These are phyloP conservation scores for Carex scoparia DNA, from an alignment of 176 grass and related monocot species.

Conservation along the genomic window DNA sequence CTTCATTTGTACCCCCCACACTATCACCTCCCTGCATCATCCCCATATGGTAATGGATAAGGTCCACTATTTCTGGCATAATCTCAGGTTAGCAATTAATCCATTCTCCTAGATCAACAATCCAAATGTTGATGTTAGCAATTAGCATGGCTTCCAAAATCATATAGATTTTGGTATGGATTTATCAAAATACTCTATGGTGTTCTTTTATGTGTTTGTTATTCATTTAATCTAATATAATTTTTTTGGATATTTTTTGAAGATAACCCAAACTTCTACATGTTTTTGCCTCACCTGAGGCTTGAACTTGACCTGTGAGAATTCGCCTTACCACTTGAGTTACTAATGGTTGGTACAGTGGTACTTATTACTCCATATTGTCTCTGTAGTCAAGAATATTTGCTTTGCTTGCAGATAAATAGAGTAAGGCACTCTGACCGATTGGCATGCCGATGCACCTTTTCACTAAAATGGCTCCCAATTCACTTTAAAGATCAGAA, in stretches of 20 bases:
- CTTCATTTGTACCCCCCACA: not conserved
- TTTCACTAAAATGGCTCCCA: conserved; percentile 34
- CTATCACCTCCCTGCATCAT: not conserved
- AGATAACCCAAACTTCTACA: not conserved
- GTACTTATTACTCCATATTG: not conserved
- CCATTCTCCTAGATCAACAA: not conserved
- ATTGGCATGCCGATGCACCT: conserved; percentile 34
- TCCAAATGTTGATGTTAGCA: not conserved
- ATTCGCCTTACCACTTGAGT: not conserved
- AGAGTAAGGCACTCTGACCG: conserved; percentile 44
- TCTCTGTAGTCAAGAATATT: not conserved
- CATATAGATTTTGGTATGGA: not conserved
- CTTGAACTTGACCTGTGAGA: not conserved
- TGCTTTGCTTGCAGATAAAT: conserved; percentile 25
- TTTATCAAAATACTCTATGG: not conserved
- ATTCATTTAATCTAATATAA: not conserved
- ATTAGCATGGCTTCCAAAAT: not conserved
- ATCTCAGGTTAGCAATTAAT: not conserved
- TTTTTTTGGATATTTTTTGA: not conserved
- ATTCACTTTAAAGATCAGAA: conserved; percentile 14
- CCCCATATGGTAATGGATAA: not conserved
- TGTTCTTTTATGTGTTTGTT: not conserved
- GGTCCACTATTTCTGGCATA: not conserved
- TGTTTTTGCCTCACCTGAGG: not conserved
- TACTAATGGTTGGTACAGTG: not conserved